Evolutionary conservation across 2,329 filamentous ascomycete genomes (phyloP), one percentile per base, ranked within the genome.

Genomic region (Sporothrix globosa): DNA sequence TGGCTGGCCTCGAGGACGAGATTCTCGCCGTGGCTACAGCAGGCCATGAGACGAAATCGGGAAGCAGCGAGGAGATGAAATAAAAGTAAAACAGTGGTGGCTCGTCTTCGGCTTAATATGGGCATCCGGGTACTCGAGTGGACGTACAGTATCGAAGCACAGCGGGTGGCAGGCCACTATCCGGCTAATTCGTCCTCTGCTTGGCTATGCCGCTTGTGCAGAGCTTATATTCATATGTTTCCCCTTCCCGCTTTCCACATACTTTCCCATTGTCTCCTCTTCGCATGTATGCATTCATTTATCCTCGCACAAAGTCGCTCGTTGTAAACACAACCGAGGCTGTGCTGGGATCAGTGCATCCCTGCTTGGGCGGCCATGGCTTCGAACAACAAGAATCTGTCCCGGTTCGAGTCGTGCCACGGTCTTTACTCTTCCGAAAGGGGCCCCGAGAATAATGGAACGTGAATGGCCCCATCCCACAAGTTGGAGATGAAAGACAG

Each of bases 21-120:
- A 98, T 98, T 74, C 78, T 97, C 66, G 81, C 84, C 58, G 90
- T 97, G 73, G 94, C 96, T 3, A 96, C 89, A 52, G 92, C 92
- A 61, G 96, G 96, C 0, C 96, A 98, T 80, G 30, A 46, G 41
- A 24, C 46, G 5, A 56, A 44, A 44, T 13, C 17, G 21, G 52
- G 30, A 10, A n/a, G 3, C 9, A 3, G 27, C 9, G 65, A 30
- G 7, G n/a, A 24, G 4, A 46, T 19, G 21, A 4, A 39, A 39
- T 19, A 53, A 13, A 19, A 52, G 46, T 14, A 50, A 13, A 17
- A 14, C 19, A 41, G 0, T 11, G 2, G n/a, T 27, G 19, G 17
- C 17, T 44, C 30, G 46, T 30, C 17, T 6, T 50, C 24, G 61
- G 27, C 9, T 34, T n/a, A 54, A 27, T 63, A 24, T 44, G 39